phyloP scores from a whole-genome alignment of 2,329 filamentous ascomycete species.

The Trichoderma afroharzianum region DNA sequence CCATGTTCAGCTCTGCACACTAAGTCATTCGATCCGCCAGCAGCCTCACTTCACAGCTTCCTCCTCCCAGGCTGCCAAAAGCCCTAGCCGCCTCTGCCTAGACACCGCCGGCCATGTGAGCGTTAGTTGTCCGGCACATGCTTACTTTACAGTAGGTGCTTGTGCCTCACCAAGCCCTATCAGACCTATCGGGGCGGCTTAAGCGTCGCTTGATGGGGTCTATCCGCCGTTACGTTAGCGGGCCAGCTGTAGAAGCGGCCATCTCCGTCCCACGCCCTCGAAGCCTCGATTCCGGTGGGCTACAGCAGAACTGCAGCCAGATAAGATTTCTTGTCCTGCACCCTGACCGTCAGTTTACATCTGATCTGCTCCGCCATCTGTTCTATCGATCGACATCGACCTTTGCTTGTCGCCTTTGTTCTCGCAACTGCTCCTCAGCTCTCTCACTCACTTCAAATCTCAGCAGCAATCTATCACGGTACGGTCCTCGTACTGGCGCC shows the following conservation, averaged over 20 bases:
- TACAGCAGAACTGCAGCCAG: slow-evolving; percentile 5
- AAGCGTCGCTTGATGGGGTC: slow-evolving; percentile 10
- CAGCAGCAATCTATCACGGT: neutral
- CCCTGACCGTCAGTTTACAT: slow-evolving; percentile 12
- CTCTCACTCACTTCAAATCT: neutral
- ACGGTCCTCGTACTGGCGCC: neutral
- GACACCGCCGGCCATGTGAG: slow-evolving; percentile 1
- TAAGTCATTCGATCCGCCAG: neutral
- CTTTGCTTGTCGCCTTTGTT: neutral
- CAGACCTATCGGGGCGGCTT: slow-evolving; percentile 16
- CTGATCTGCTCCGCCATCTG: neutral
- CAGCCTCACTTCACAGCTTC: neutral
- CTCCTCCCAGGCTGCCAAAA: neutral
- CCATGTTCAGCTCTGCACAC: neutral
- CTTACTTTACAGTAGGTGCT: neutral
- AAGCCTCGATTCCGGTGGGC: slow-evolving; percentile 1
- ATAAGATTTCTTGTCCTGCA: slow-evolving; percentile 6
- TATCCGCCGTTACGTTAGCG: slow-evolving; percentile 13
- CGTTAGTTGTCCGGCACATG: slow-evolving; percentile 1
- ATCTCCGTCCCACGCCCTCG: slow-evolving; percentile 16
- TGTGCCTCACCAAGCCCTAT: slow-evolving; percentile 15
- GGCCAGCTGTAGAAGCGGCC: slow-evolving; percentile 15
- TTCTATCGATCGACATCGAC: slow-evolving; percentile 3
- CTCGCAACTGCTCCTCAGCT: neutral
- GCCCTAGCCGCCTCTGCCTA: neutral